Conservation (phyloP, 495 filamentous ascomycete species). For the Trichoderma erinaceum region DNA sequence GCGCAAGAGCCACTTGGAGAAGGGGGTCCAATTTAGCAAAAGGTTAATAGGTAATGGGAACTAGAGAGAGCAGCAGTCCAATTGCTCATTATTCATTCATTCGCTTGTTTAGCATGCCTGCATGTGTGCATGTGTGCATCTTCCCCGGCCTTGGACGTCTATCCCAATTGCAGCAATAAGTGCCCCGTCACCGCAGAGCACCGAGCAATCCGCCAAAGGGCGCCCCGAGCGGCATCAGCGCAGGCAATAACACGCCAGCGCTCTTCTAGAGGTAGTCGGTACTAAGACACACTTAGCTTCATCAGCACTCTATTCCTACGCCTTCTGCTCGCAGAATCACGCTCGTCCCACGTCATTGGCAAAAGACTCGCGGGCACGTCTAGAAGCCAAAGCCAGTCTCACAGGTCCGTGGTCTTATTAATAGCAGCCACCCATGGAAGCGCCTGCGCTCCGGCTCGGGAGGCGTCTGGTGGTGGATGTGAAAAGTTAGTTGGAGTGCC, state of each 20-base stretch:
- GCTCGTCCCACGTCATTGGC: background rate
- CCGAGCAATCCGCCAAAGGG: background rate
- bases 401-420: too few species aligned
- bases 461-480: background rate
- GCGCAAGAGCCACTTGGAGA: constrained; percentile 6
- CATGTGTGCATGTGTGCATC: too few species aligned
- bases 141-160: too few species aligned
- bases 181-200: background rate
- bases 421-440: background rate
- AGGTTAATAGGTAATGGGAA: background rate
- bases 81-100: background rate
- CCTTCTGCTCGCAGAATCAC: background rate
- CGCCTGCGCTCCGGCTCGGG: background rate
- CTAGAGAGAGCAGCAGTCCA: background rate
- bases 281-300: background rate
- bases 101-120: too few species aligned
- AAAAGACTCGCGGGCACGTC: background rate
- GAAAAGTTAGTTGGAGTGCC: constrained; percentile 7
- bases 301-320: constrained; percentile 8
- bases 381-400: too few species aligned
- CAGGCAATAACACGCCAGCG: too few species aligned
- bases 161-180: too few species aligned
- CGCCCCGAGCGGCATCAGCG: background rate
- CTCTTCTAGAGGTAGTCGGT: too few species aligned
- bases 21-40: background rate